Base-by-base conservation (phyloP, 2,329 filamentous ascomycete species). In the Diaporthe sp. region DNA sequence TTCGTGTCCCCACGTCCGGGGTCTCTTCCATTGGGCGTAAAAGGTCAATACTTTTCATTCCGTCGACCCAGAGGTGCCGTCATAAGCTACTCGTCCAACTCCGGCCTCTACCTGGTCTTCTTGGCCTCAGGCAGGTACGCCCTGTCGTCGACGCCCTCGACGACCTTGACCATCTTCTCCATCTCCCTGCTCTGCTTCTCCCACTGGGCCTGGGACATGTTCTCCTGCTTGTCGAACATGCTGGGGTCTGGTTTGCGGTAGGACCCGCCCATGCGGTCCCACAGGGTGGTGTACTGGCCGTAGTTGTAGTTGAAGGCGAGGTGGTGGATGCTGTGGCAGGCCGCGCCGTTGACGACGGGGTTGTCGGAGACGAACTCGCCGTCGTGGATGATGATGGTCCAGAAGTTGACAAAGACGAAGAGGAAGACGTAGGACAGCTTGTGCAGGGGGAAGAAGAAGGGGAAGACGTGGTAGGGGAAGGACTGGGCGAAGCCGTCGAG, bases 301-400 rank as follows among this genome's bases (percentile, higher is more conserved):
- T 98, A 98, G 87, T 98, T 98, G 89, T 94, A 95, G 86, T 94
- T 94, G 88, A 94, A 94, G 85, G 94, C 94, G 53, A 95, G 85
- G 83, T 98, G 96, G 85, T 98, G 96, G 89, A 96, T 91, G 31
- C 94, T 95, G 84, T 98, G 96, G 88, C 96, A 98, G 39, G 96
- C 96, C 17, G 96, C 95, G 70, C 96, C 96, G 83, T 98, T 98
- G 85, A 98, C 92, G 79, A 98, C 84, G n/a, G 95, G 94, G 81
- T 93, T 95, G 86, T 98, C 94, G 81, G 95, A 93, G 22, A 97
- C 91, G 83, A 98, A 98, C 86, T 98, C 96, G 81, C 96, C 96
- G 81, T 98, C 96, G 84, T 98, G 92, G 81, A 98, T 98, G 86
- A 98, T 90, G 80, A 98, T 95, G 53, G 96, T 98, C 96, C 96